These are phyloP conservation scores for Strigomonas oncopelti DNA, from an alignment of 208 protist species.

Conservation along the genomic window DNA sequence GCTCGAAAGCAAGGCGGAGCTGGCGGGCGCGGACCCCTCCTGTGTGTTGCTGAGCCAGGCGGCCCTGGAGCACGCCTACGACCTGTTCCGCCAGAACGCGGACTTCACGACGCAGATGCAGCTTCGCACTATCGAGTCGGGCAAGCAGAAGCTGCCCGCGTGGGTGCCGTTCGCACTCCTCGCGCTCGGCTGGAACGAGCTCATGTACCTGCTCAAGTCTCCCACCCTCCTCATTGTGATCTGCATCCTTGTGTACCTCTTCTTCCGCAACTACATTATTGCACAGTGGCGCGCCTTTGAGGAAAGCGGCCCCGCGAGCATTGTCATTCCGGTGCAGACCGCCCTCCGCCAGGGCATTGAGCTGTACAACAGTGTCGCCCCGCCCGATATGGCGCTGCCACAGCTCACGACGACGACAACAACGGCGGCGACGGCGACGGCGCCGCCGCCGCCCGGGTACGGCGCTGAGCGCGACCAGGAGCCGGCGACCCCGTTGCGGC, in stretches of 20 bases:
- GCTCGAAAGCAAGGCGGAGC: conserved; percentile 13
- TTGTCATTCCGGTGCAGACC: conserved; percentile 51
- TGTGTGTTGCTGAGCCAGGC: conserved; percentile 67
- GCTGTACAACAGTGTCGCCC: not conserved
- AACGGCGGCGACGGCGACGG: not conserved
- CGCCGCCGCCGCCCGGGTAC: not conserved
- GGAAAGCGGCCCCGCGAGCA: conserved; percentile 55
- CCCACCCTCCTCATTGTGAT: conserved; percentile 59
- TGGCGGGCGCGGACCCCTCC: conserved; percentile 19
- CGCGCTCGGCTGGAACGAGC: conserved; percentile 78
- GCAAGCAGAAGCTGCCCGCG: conserved; percentile 54
- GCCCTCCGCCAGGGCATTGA: not conserved
- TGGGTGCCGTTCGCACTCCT: conserved; percentile 76
- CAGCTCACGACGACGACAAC: not conserved
- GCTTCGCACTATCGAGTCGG: conserved; percentile 60
- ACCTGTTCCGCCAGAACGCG: conserved; percentile 69
- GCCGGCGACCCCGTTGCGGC: not conserved
- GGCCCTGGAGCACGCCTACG: conserved; percentile 51
- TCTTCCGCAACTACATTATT: conserved; percentile 63
- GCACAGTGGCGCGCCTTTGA: conserved; percentile 75
- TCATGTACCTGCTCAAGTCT: conserved; percentile 71
- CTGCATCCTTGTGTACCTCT: conserved; percentile 42
- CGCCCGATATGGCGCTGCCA: conserved; percentile 1
- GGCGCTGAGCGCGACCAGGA: not conserved
- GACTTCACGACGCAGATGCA: conserved; percentile 84